phyloP scores from a whole-genome alignment of 2,329 filamentous ascomycete species.

The Fusarium compactum region DNA sequence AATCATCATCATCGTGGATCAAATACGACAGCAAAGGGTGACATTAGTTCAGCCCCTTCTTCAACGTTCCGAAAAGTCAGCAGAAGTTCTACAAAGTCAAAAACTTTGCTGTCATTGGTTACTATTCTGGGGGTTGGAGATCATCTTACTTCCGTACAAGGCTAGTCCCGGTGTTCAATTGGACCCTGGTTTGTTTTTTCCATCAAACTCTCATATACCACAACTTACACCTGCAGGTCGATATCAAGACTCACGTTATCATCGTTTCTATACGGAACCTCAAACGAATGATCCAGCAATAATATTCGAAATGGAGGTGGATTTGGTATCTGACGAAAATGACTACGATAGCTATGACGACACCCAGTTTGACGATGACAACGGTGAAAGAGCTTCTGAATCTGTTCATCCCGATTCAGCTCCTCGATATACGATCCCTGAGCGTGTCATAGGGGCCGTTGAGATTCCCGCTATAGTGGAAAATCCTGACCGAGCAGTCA shows the following conservation, averaged over 20 bases:
- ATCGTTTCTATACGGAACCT: too few species aligned
- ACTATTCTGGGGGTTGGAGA: not conserved
- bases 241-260: not conserved
- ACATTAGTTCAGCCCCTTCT: not conserved
- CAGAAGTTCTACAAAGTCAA: not conserved
- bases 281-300: not conserved
- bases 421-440: constrained; percentile 53
- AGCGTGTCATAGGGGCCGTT: constrained; percentile 54
- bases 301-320: constrained; percentile 4
- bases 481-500: constrained; percentile 58
- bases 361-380: constrained; percentile 19
- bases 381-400: constrained; percentile 2
- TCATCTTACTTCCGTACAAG: not conserved
- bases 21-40: not conserved
- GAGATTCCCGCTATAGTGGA: constrained; percentile 59
- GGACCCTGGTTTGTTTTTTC: constrained; percentile 19
- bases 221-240: constrained; percentile 16
- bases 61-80: not conserved
- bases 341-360: constrained; percentile 39
- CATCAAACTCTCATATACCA: not conserved
- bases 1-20: constrained; percentile 32
- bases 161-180: constrained; percentile 21
- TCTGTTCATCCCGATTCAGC: constrained; percentile 42
- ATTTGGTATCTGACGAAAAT: constrained; percentile 39
- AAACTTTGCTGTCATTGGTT: not conserved